Conservation (phyloP, 2,329 filamentous ascomycete genomes). For the Talaromyces funiculosus region DNA sequence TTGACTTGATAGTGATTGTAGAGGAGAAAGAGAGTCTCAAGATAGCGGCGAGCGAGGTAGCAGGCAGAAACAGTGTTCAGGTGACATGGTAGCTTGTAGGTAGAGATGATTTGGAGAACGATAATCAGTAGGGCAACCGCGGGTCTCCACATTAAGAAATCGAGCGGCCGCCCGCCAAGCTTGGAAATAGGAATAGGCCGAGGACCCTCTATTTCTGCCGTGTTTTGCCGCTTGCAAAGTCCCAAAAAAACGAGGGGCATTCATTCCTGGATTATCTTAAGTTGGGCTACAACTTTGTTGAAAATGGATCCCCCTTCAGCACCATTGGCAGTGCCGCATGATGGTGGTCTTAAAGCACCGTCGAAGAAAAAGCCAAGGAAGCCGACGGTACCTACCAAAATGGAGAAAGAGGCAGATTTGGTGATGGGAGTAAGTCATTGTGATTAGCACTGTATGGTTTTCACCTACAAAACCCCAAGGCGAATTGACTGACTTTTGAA, state of each 20-base stretch:
- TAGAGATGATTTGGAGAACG: neutral
- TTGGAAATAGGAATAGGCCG: neutral
- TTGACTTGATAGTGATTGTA: no score
- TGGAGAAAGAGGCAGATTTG: slow-evolving; percentile 44
- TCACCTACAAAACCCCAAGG: neutral
- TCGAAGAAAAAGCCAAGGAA: slow-evolving; percentile 12
- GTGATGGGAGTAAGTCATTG: slow-evolving; percentile 48
- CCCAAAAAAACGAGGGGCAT: slow-evolving; percentile 3
- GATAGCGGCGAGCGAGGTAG: neutral
- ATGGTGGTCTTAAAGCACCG: neutral
- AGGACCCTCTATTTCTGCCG: slow-evolving; percentile 1
- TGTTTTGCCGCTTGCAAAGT: neutral
- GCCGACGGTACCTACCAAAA: slow-evolving; percentile 22
- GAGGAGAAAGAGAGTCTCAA: neutral
- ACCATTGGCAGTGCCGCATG: neutral
- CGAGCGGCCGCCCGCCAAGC: neutral
- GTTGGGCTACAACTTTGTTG: no score
- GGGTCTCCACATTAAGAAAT: slow-evolving; percentile 1
- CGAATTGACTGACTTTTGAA: neutral
- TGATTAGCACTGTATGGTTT: slow-evolving; percentile 6
- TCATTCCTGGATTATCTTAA: neutral
- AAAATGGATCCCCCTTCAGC: neutral
- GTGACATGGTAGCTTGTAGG: slow-evolving; percentile 5
- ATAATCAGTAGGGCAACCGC: neutral
- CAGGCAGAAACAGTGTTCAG: slow-evolving; percentile 10